Evolutionary conservation across 1,284 basidiomycete species (phyloP), one percentile per base, ranked within the genome.

Genomic region (Volvariella volvacea): DNA sequence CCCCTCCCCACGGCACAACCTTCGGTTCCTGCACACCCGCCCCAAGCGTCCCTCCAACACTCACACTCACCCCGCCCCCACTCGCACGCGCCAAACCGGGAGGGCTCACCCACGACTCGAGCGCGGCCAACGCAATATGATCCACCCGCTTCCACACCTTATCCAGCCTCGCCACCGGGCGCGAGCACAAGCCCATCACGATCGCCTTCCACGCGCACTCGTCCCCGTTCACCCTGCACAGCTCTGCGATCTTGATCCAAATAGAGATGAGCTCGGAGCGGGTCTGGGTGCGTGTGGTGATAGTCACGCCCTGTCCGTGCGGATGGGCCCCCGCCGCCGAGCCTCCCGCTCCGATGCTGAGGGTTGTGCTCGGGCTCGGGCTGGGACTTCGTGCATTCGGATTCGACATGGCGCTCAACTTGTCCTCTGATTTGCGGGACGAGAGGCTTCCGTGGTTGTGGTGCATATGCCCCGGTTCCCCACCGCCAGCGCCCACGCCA

Each of bases 71-170:
- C 21, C 67, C 66, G 2, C 63, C 63, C 3, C 41, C 48, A 34
- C 60, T 61, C 40, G 64, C 65, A 45, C 36, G 47, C 22, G 52
- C 40, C 48, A 25, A 41, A 42, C 28, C 45, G 45, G 12, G 41
- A 38, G 52, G 66, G 59, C 75, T 73, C 0, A 78, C 73, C 87
- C 86, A 89, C 3, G 70, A 67, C 50, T 87, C 80, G 16, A 87
- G 72, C 4, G 70, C 70, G 4, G 71, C 66, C 32, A 80, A 52
- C 4, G 76, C 76, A 19, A 71, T 66, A 0, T 72, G 55, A 49
- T 85, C 81, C 1, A 84, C 83, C 15, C 84, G 68, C 54, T 76
- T 78, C 87, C 88, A 90, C 7, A 74, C 83, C 57, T 87, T 87
- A 42, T 81, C 83, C 42, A 90, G 58, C 21, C 88, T 67, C 8